A percentile compares a stretch with the other conserved stretches of the same genome.
Conservation (phyloP, 768 basidiomycete species). For the Tylopilus intermedius region DNA sequence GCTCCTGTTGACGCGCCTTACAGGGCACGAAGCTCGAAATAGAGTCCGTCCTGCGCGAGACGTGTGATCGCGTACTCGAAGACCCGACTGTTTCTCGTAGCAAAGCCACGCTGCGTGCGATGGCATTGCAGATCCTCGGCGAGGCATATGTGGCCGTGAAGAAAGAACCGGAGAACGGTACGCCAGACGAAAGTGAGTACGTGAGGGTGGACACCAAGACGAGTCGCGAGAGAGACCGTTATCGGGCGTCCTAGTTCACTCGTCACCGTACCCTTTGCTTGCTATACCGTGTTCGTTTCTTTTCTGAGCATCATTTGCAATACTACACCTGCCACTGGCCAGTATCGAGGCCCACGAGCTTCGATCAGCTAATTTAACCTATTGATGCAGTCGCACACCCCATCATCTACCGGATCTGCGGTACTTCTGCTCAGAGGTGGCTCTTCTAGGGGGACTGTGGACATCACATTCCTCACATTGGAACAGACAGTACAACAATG, state of each 20-base stretch:
- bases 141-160: constrained; percentile 69
- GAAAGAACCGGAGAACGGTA: constrained; percentile 46
- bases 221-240: constrained; percentile 46
- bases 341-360: too few relatives aligned
- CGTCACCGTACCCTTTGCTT: background rate
- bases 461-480: too few relatives aligned
- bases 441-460: too few relatives aligned
- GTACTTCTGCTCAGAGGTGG: too few relatives aligned
- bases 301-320: background rate
- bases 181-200: constrained; percentile 67
- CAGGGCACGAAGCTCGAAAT: constrained; percentile 90
- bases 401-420: too few relatives aligned
- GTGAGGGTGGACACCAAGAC: constrained; percentile 74
- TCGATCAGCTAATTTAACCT: too few relatives aligned
- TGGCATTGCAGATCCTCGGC: constrained; percentile 79
- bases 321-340: too few relatives aligned
- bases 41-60: constrained; percentile 83
- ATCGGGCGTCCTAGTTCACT: constrained; percentile 17
- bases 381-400: too few relatives aligned
- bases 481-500: too few relatives aligned
- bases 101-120: constrained; percentile 68
- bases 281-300: constrained; percentile 2
- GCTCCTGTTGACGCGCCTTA: background rate
- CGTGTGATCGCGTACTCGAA: constrained; percentile 74
- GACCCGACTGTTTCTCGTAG: constrained; percentile 47